Conservation (phyloP, 495 filamentous ascomycete species). For the Aspergillus indologenus region DNA sequence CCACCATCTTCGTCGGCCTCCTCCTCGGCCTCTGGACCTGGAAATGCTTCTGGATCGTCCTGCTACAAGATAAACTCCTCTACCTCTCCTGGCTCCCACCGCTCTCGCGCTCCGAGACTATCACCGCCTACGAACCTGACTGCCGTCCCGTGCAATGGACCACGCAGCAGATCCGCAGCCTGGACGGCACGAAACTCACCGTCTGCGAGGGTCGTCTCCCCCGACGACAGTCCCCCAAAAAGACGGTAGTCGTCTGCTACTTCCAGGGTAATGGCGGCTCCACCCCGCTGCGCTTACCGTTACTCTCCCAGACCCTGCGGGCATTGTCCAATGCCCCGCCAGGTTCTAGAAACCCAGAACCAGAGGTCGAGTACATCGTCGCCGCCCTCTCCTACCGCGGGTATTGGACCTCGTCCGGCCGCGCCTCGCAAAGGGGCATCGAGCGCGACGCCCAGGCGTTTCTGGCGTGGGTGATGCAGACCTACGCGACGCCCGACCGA, state of each 20-base stretch:
- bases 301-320: constrained; percentile 53
- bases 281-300: constrained; percentile 65
- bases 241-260: constrained; percentile 34
- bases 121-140: constrained; percentile 55
- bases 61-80: constrained; percentile 81
- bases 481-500: constrained; percentile 23
- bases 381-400: constrained; percentile 70
- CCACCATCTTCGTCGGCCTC: constrained; percentile 63
- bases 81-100: constrained; percentile 76
- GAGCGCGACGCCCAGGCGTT: constrained; percentile 61
- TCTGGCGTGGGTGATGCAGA: constrained; percentile 50
- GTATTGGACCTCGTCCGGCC: constrained; percentile 75
- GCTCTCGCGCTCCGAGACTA: constrained; percentile 48
- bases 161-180: constrained; percentile 50
- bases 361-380: constrained; percentile 46
- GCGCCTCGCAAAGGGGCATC: constrained; percentile 63
- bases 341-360: background rate
- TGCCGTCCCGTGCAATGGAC: constrained; percentile 63
- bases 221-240: constrained; percentile 6
- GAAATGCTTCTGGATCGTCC: constrained; percentile 78
- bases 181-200: constrained; percentile 60
- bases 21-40: constrained; percentile 67
- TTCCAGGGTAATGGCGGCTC: constrained; percentile 45
- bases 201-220: constrained; percentile 50
- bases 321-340: constrained; percentile 9